Percentiles rank a stretch among this genome's conserved stretches.
phyloP scores from a whole-genome alignment of 495 filamentous ascomycete species.

The Aspergillus nanangensis region DNA sequence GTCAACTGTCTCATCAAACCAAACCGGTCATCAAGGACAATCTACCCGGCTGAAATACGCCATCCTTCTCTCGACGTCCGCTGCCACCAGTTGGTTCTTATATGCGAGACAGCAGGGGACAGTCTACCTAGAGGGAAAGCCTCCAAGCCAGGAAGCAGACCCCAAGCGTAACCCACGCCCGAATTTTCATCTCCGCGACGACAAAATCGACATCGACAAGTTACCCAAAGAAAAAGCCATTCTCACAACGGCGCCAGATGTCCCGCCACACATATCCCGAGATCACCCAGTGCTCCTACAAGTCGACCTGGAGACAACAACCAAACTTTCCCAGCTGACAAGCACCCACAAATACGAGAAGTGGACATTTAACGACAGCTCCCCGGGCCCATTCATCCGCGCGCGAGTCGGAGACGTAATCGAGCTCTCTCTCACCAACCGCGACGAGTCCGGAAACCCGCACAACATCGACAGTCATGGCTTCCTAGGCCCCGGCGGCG shows the following conservation, averaged over 20 bases:
- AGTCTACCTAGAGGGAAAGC: not conserved
- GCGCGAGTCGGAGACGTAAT: conserved; percentile 15
- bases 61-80: not conserved
- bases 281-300: conserved; percentile 12
- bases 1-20: not conserved
- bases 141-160: not conserved
- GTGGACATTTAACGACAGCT: conserved; percentile 19
- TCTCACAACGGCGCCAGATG: conserved; percentile 12
- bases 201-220: not conserved
- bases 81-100: not conserved
- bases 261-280: conserved; percentile 13
- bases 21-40: too few species aligned
- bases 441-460: conserved; percentile 13
- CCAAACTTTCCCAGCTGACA: conserved; percentile 11
- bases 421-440: conserved; percentile 14
- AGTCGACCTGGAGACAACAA: conserved; percentile 9
- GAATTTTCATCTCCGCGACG: not conserved
- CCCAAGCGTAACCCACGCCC: not conserved
- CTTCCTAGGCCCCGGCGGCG: conserved; percentile 15
- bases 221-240: conserved; percentile 11
- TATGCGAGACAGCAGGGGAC: not conserved
- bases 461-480: conserved; percentile 18
- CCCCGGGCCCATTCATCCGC: conserved; percentile 19
- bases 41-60: too few species aligned
- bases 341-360: conserved; percentile 18